Evolutionary conservation across 176 grass and related monocot genomes (phyloP), one percentile per base, ranked within the genome.

Genomic region (Metroxylon sagu): DNA sequence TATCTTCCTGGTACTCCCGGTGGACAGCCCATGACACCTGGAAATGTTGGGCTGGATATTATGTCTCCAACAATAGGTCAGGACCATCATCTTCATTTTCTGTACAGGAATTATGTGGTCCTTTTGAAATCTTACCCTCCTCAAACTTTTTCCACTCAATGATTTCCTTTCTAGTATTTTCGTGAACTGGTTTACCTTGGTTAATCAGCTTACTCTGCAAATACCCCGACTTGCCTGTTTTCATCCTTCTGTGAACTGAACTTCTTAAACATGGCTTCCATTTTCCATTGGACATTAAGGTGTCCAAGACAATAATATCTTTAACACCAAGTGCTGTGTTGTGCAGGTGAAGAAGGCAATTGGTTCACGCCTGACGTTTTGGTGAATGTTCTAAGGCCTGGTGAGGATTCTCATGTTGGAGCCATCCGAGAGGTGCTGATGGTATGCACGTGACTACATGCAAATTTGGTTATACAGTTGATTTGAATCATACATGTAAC

Each of bases 21-120:
- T 70, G 93, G 93, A 57, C 88, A 98, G 79, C 93, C 93, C 4
- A 92, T 98, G 93, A 98, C 93, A 30, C 93, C 93, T 66, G 93
- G 93, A 71, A 98, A 92, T 65, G 86, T 79, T 74, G 91, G 91
- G 71, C 77, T 98, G 81, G 93, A 98, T 81, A 75, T 80, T 48
- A 98, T 98, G 93, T 98, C 93, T 3, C 92, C 93, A 14, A 77
- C 90, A 74, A 79, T 81, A 82, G 93, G 92, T 96, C 14, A 43
- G 52, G 21, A 23, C 4, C 48, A 10, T 68, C 57, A 14, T 57
- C 26, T n/a, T 65, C 51, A 12, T 50, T 49, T 50, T 54, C 1
- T 43, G 35, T 12, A 12, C 35, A 43, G 35, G 35, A 43, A 43
- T 2, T 43, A 43, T 43, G 12, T 43, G 35, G 2, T 72, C 19